These are phyloP conservation scores for Xylona heveae DNA, from an alignment of 495 filamentous ascomycete genomes.

Conservation along the genomic window DNA sequence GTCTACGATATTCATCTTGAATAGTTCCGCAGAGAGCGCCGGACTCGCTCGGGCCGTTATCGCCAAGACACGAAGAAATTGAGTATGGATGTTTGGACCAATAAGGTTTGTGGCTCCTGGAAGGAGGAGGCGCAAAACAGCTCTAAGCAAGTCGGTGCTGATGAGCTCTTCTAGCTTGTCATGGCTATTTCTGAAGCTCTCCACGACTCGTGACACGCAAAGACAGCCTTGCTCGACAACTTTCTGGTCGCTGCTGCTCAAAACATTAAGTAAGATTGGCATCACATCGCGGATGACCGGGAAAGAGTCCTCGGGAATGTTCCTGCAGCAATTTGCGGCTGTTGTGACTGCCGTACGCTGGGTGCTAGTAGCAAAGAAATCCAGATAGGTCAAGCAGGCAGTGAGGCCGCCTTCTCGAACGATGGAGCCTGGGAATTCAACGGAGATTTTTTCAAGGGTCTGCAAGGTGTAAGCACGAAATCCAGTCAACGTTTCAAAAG, in stretches of 20 bases:
- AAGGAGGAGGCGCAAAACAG: constrained; percentile 72
- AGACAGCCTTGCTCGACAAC: constrained; percentile 93
- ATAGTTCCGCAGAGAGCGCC: constrained; percentile 63
- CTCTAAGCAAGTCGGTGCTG: constrained; percentile 63
- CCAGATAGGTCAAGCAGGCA: constrained; percentile 81
- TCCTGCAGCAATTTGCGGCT: constrained; percentile 93
- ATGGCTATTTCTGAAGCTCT: constrained; percentile 80
- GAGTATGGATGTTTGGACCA: constrained; percentile 85
- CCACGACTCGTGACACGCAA: constrained; percentile 90
- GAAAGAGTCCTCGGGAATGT: constrained; percentile 86
- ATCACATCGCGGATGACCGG: constrained; percentile 78
- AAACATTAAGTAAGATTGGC: constrained; percentile 76
- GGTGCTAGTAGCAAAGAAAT: constrained; percentile 95
- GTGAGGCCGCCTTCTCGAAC: constrained; percentile 90
- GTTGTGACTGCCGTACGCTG: constrained; percentile 93
- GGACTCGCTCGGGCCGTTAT: constrained; percentile 80
- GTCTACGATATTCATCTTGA: constrained; percentile 95
- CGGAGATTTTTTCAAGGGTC: constrained; percentile 92
- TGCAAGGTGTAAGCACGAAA: constrained; percentile 14
- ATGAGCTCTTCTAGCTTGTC: constrained; percentile 82
- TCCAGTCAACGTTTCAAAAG: neutral
- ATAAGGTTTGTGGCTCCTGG: constrained; percentile 94
- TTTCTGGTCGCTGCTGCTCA: constrained; percentile 81
- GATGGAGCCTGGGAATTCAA: constrained; percentile 88
- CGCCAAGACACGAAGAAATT: constrained; percentile 78